Percentiles rank a stretch among this genome's conserved stretches.
Conservation (phyloP, 2,329 filamentous ascomycete species). For the Fusarium nematophilum region DNA sequence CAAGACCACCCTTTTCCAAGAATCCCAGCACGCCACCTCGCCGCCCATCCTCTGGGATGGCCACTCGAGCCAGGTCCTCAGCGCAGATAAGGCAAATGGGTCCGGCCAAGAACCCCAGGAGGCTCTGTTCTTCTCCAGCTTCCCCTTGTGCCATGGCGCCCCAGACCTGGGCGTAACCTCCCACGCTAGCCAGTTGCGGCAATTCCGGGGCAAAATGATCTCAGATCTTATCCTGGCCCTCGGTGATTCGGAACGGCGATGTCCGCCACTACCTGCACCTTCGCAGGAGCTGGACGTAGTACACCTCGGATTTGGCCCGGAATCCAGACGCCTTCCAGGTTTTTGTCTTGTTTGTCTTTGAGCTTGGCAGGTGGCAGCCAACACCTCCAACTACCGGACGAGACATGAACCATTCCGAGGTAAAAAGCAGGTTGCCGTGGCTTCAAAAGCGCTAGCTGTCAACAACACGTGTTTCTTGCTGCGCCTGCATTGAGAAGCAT, state of each 20-base stretch:
- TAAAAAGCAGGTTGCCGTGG: background rate
- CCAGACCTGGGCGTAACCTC: constrained; percentile 24
- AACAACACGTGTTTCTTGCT: constrained; percentile 10
- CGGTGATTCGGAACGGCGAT: constrained; percentile 49
- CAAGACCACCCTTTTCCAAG: constrained; percentile 16
- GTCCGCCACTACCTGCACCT: constrained; percentile 39
- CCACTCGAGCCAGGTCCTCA: constrained; percentile 26
- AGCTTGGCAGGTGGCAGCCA: constrained; percentile 7
- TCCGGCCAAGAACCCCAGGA: constrained; percentile 31
- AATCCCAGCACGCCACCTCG: constrained; percentile 35
- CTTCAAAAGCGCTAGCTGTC: constrained; percentile 7
- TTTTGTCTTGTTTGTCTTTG: no score
- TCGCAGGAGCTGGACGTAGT: no score
- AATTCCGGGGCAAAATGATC: constrained; percentile 50
- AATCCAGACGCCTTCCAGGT: constrained; percentile 33
- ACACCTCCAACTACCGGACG: background rate
- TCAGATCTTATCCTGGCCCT: constrained; percentile 48
- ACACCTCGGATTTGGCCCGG: constrained; percentile 29
- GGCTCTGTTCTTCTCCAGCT: constrained; percentile 46
- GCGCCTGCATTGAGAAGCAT: constrained; percentile 22
- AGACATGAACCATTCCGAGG: background rate
- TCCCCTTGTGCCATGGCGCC: constrained; percentile 45
- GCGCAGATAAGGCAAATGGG: constrained; percentile 42
- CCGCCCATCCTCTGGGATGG: constrained; percentile 14
- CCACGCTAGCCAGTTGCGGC: constrained; percentile 42